A percentile compares a stretch with the other conserved stretches of the same genome.
These are phyloP conservation scores for Epichloe elymi DNA, from an alignment of 2,329 filamentous ascomycete species.

Conservation along the genomic window DNA sequence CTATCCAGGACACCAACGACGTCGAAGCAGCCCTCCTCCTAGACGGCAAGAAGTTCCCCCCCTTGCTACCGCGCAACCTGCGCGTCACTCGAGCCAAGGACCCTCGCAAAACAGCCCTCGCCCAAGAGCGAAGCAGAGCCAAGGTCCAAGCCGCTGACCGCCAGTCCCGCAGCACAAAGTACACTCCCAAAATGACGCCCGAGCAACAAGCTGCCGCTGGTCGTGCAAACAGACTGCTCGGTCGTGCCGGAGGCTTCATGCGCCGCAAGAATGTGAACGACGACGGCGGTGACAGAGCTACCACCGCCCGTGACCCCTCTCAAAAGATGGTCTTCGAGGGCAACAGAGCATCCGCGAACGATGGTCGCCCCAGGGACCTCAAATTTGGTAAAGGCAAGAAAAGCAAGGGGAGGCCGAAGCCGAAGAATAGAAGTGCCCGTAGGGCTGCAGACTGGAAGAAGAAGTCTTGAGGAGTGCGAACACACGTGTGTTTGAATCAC, in stretches of 20 bases:
- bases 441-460: constrained; percentile 33
- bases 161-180: constrained; percentile 33
- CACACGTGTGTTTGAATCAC: not conserved
- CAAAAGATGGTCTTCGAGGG: constrained; percentile 74
- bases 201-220: constrained; percentile 59
- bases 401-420: constrained; percentile 27
- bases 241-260: constrained; percentile 48
- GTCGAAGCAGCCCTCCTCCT: constrained; percentile 86
- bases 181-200: constrained; percentile 57
- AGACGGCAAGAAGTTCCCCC: constrained; percentile 89
- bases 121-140: constrained; percentile 22
- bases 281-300: constrained; percentile 9
- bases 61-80: constrained; percentile 78
- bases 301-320: constrained; percentile 27
- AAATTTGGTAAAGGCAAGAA: constrained; percentile 37
- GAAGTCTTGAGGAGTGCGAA: constrained; percentile 15
- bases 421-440: constrained; percentile 24
- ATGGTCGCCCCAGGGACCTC: constrained; percentile 49
- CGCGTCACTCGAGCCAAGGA: constrained; percentile 81
- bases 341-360: constrained; percentile 54
- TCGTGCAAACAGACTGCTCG: constrained; percentile 62
- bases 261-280: constrained; percentile 21
- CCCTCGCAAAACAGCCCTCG: constrained; percentile 43
- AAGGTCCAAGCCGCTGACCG: constrained; percentile 23
- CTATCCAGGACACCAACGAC: constrained; percentile 55